Evolutionary conservation across 352 stramenopile genomes (phyloP).

Genomic region (Phytophthora crassamura): DNA sequence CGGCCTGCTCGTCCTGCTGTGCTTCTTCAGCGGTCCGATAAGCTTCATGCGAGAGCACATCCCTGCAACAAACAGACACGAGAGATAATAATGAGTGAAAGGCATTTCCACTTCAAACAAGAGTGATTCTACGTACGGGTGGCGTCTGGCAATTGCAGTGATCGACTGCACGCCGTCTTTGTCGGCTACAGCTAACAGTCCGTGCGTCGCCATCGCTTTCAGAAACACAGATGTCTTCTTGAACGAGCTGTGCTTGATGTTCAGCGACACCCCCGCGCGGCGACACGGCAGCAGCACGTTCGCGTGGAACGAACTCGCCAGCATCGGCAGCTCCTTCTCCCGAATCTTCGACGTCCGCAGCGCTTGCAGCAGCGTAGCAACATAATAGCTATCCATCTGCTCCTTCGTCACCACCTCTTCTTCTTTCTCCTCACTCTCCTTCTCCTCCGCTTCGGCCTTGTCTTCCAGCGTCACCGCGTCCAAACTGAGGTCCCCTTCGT

Average conservation of each 20-base stretch:
- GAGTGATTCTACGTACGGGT: slow-evolving; percentile 63
- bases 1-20: slow-evolving; percentile 51
- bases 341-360: slow-evolving; percentile 60
- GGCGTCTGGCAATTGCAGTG: slow-evolving; percentile 61
- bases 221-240: slow-evolving; percentile 86
- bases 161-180: slow-evolving; percentile 86
- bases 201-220: slow-evolving; percentile 63
- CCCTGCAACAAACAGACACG: slow-evolving; percentile 37
- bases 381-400: slow-evolving; percentile 81
- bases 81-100: slow-evolving; percentile 10
- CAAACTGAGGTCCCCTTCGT: slow-evolving; percentile 40
- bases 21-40: slow-evolving; percentile 68
- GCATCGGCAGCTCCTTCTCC: slow-evolving; percentile 81
- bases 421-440: slow-evolving; percentile 18
- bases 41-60: slow-evolving; percentile 58
- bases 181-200: slow-evolving; percentile 62
- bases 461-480: slow-evolving; percentile 52
- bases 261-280: slow-evolving; percentile 57
- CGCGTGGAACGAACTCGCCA: slow-evolving; percentile 80
- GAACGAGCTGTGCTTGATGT: slow-evolving; percentile 82
- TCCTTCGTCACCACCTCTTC: slow-evolving; percentile 52
- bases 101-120: background rate
- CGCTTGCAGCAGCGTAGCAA: slow-evolving; percentile 69
- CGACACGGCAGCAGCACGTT: slow-evolving; percentile 71
- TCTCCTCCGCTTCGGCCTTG: slow-evolving; percentile 22